phyloP scores from a whole-genome alignment of 106 monocot species.

The Posidonia australis region DNA sequence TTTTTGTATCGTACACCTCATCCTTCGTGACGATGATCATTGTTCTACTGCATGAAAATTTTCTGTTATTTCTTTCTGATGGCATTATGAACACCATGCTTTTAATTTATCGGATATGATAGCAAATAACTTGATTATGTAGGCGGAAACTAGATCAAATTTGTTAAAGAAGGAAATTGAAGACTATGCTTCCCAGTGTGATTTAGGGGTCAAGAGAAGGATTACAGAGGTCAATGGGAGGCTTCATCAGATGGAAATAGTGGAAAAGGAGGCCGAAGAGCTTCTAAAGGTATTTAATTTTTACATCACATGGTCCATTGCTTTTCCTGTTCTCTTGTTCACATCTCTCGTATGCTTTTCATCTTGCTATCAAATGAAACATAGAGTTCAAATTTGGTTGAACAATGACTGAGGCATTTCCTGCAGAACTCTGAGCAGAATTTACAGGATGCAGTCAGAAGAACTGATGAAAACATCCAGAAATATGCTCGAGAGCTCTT shows the following conservation, averaged over 20 bases:
- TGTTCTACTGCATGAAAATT: neutral
- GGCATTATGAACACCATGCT: neutral
- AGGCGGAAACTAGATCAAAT: slow-evolving; percentile 33
- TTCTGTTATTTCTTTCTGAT: neutral
- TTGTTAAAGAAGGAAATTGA: slow-evolving; percentile 47
- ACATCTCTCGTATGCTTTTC: neutral
- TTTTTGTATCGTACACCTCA: no score
- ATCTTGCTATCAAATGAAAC: neutral
- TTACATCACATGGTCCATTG: neutral
- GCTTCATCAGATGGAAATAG: slow-evolving; percentile 26
- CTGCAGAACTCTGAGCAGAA: slow-evolving; percentile 47
- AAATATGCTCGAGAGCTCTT: slow-evolving; percentile 41
- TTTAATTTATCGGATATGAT: neutral
- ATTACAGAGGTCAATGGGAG: slow-evolving; percentile 21
- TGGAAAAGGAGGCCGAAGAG: slow-evolving; percentile 57
- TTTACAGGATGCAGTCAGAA: slow-evolving; percentile 24
- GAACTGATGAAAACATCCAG: slow-evolving; percentile 46
- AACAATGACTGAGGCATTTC: neutral
- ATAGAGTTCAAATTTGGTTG: neutral
- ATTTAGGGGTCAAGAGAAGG: slow-evolving; percentile 34
- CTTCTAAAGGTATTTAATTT: slow-evolving; percentile 40
- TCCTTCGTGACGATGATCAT: neutral
- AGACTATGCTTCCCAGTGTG: slow-evolving; percentile 34
- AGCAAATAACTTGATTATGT: slow-evolving; percentile 2
- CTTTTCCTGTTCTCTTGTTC: neutral